A percentile compares a stretch with the other conserved stretches of the same genome.
Evolutionary conservation across 1,284 basidiomycete genomes (phyloP).

Genomic region (Moesziomyces aphidis): DNA sequence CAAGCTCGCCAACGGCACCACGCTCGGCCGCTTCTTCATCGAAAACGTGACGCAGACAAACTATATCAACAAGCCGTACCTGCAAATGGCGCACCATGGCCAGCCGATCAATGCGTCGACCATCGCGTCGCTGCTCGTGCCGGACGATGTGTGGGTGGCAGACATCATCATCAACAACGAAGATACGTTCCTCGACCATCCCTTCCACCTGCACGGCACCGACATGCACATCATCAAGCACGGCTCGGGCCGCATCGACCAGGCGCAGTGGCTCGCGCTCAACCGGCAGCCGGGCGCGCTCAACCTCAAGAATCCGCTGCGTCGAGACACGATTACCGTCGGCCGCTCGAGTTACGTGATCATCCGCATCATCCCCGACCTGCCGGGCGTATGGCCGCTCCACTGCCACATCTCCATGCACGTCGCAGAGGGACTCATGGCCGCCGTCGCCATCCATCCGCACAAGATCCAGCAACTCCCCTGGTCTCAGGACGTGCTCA

Average conservation of each 20-base stretch:
- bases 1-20: slow-evolving; percentile 29
- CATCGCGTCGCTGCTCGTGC: slow-evolving; percentile 30
- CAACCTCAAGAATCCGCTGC: slow-evolving; percentile 66
- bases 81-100: slow-evolving; percentile 39
- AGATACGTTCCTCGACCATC: slow-evolving; percentile 65
- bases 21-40: slow-evolving; percentile 46
- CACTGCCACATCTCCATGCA: slow-evolving; percentile 62
- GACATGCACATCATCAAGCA: slow-evolving; percentile 63
- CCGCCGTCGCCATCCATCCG: slow-evolving; percentile 58
- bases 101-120: slow-evolving; percentile 30
- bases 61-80: slow-evolving; percentile 61
- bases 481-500: slow-evolving; percentile 44
- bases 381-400: slow-evolving; percentile 52
- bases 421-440: slow-evolving; percentile 54
- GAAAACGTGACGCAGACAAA: slow-evolving; percentile 47
- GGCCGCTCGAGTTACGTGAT: slow-evolving; percentile 51
- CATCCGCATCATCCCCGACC: slow-evolving; percentile 50
- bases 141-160: slow-evolving; percentile 45
- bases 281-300: slow-evolving; percentile 26
- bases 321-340: slow-evolving; percentile 68
- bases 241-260: slow-evolving; percentile 61
- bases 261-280: slow-evolving; percentile 21
- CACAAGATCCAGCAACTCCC: slow-evolving; percentile 37
- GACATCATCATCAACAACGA: slow-evolving; percentile 68
- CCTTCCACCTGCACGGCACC: slow-evolving; percentile 56